Evolutionary conservation across 2,329 filamentous ascomycete species (phyloP).

Genomic region (Fusarium falciforme): DNA sequence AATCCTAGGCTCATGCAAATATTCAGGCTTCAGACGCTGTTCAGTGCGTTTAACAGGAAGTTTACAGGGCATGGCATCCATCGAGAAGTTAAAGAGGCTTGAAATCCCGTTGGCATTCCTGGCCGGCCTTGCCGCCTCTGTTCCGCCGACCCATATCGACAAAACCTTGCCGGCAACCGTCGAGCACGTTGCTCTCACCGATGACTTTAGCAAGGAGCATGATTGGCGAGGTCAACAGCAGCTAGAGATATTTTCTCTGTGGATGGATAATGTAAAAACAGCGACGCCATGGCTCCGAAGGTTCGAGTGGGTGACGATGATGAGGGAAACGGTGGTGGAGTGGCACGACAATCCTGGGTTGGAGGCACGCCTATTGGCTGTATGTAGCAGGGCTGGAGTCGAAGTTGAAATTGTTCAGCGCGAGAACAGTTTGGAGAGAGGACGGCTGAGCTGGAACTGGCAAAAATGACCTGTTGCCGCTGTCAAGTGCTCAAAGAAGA

Average conservation of each 20-base stretch:
- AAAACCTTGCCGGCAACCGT: neutral
- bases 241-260: neutral
- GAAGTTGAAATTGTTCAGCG: neutral
- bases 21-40: neutral
- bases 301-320: neutral
- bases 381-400: neutral
- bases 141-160: neutral
- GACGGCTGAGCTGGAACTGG: neutral
- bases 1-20: neutral
- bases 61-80: neutral
- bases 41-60: neutral
- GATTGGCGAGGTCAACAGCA: neutral
- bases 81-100: neutral
- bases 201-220: neutral
- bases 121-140: neutral
- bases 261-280: neutral
- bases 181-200: neutral
- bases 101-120: neutral
- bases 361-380: neutral
- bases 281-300: neutral
- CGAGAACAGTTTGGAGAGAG: too few species aligned
- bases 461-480: neutral
- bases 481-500: neutral
- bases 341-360: neutral
- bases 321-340: neutral